A percentile compares a stretch with the other conserved stretches of the same genome.
Evolutionary conservation across 2,329 filamentous ascomycete genomes (phyloP).

Genomic region (Myriosclerotinia curreyana): DNA sequence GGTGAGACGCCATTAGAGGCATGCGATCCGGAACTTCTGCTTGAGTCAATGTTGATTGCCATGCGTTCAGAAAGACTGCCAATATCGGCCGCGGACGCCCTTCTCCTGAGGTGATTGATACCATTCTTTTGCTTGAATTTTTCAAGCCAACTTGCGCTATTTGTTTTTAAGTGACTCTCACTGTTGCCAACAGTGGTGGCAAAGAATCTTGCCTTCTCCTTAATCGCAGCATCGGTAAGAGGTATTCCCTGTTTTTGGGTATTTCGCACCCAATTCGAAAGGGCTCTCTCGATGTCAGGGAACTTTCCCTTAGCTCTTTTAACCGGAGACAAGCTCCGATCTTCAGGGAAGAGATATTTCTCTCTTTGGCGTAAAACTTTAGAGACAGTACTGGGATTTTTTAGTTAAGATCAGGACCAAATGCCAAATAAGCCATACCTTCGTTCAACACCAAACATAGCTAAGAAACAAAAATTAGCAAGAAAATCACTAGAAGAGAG

Average conservation of each 20-base stretch:
- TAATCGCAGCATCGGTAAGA: constrained; percentile 76
- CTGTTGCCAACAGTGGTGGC: constrained; percentile 68
- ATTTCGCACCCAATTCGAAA: constrained; percentile 84
- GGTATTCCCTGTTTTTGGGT: constrained; percentile 71
- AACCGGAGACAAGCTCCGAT: constrained; percentile 72
- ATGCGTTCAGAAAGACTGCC: constrained; percentile 59
- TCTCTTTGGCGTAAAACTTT: constrained; percentile 95
- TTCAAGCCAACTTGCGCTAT: constrained; percentile 79
- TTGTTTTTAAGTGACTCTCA: constrained; percentile 67
- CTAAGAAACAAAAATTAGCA: constrained; percentile 42
- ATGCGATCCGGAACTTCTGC: constrained; percentile 54
- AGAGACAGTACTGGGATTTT: constrained; percentile 76
- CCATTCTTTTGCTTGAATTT: constrained; percentile 84
- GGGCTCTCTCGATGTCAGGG: constrained; percentile 86
- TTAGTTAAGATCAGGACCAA: neutral
- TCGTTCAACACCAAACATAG: constrained; percentile 92
- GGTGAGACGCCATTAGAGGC: constrained; percentile 69
- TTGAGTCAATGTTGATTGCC: constrained; percentile 54
- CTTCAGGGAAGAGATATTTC: constrained; percentile 82
- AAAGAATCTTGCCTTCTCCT: constrained; percentile 80
- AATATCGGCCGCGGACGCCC: constrained; percentile 62
- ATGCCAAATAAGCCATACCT: constrained; percentile 60
- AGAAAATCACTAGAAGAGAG: neutral
- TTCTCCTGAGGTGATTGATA: constrained; percentile 46
- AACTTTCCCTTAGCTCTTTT: constrained; percentile 82